Percentiles rank a stretch among this genome's conserved stretches.
Conservation (phyloP, 352 stramenopile species). For the Pythium phragmiticola region DNA sequence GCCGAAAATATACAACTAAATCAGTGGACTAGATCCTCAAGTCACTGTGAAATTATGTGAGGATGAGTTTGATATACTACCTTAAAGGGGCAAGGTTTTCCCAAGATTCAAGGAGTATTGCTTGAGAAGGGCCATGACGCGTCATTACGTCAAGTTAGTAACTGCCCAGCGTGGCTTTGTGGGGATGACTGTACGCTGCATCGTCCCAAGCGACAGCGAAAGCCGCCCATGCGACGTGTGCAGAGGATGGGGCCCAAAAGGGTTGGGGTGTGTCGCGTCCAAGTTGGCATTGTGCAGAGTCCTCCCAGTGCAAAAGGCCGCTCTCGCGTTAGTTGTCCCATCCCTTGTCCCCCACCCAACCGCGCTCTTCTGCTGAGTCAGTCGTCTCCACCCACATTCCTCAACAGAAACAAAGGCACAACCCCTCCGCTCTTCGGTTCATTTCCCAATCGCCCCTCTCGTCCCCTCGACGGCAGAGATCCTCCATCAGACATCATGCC, state of each 20-base stretch:
- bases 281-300: neutral
- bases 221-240: conserved; percentile 15
- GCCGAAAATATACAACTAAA: no score
- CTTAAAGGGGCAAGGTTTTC: neutral
- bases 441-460: neutral
- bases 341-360: neutral
- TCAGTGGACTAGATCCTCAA: no score
- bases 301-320: no score
- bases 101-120: neutral
- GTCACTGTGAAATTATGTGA: no score
- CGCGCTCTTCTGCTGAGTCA: neutral
- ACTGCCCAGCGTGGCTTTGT: neutral
- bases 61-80: neutral
- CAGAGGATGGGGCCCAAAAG: neutral
- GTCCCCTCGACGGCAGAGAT: neutral
- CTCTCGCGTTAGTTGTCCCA: no score
- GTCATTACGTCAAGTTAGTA: neutral
- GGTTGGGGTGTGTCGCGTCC: neutral
- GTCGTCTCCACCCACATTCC: neutral
- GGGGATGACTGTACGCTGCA: neutral
- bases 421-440: neutral
- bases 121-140: neutral
- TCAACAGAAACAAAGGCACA: neutral
- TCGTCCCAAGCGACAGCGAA: neutral
- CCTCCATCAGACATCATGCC: neutral